Conservation (phyloP, 306 rosid genomes). For the Trichosanthes cucumerina region DNA sequence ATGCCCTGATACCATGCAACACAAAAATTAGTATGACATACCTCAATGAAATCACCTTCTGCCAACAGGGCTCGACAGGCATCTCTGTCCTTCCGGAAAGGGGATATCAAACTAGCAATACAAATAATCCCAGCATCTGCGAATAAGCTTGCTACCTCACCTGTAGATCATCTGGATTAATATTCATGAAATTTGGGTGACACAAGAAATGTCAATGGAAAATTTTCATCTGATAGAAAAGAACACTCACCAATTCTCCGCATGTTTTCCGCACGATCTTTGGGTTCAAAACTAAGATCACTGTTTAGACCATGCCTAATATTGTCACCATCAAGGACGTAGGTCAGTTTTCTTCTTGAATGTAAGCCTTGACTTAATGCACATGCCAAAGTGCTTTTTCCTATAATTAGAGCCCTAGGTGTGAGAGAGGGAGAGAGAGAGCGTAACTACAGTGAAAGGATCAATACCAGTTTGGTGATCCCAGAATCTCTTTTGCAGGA, state of each 20-base stretch:
- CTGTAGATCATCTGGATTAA: constrained; percentile 27
- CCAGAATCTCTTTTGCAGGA: not conserved
- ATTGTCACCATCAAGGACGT: constrained; percentile 94
- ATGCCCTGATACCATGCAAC: constrained; percentile 1
- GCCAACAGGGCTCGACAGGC: constrained; percentile 79
- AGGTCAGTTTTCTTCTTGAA: constrained; percentile 60
- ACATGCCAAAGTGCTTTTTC: constrained; percentile 95
- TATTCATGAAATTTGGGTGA: not conserved
- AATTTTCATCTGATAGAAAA: not conserved
- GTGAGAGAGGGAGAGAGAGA: constrained; percentile 9
- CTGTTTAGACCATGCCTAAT: constrained; percentile 85
- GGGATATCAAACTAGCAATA: constrained; percentile 87
- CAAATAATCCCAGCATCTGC: constrained; percentile 97
- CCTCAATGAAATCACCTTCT: constrained; percentile 88
- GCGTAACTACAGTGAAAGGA: not conserved
- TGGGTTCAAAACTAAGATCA: constrained; percentile 80
- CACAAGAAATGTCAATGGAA: not conserved
- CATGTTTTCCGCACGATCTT: constrained; percentile 91
- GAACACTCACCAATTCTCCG: constrained; percentile 67
- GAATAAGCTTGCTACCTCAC: constrained; percentile 94
- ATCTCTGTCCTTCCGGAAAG: constrained; percentile 78
- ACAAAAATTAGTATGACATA: constrained; percentile 16
- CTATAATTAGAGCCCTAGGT: constrained; percentile 34
- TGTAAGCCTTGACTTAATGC: constrained; percentile 76
- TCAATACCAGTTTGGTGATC: not conserved